Base-by-base conservation (phyloP, 1,284 basidiomycete species). In the Xanthoconium separans region DNA sequence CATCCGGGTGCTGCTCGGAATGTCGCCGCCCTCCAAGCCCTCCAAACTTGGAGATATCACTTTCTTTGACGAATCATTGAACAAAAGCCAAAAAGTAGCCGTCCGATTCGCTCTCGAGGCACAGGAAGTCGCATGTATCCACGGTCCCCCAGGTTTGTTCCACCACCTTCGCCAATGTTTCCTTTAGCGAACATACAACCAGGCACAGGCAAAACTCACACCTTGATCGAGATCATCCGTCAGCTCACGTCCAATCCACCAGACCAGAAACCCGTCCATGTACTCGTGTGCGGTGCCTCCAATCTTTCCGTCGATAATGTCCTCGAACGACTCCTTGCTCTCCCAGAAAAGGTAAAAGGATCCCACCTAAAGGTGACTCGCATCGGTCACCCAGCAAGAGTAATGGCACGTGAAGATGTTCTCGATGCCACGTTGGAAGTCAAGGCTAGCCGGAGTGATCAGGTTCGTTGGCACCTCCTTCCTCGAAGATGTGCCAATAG, bases 231-330 rank as follows among this genome's bases (percentile, higher is more conserved):
- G 68, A 81, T 95, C 50, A 91, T 96, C 54, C 84, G 90, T 31
- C 94, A 97, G 65, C 73, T 94, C 12, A 85, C 91, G 0, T 75
- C 75, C 34, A 62, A 71, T 44, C 69, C 80, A n/a, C 53, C 69
- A 18, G 58, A 56, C 29, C 73, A 80, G 49, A 77, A 79, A 63
- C 71, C 79, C 18, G 69, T 79, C 56, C 74, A 82, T 53, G 65
- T 97, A 2, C 81, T 97, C 16, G 87, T 97, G 2, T 95, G 93
- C 58, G 94, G 93, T 20, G 93, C 93, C 5, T 94, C 91, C 5
- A 97, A 97, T 62, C 76, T 97, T 50, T 89, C 94, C 1, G 92
- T 96, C 2, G 93, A 96, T 69, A 95, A 96, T 68, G 87, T 96
- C 36, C 77, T 95, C 5, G 87, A 95, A 62, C 79, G 93, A n/a